Evolutionary conservation across 768 basidiomycete genomes (phyloP), one percentile per base, ranked within the genome.

Genomic region (Gyrodon lividus): DNA sequence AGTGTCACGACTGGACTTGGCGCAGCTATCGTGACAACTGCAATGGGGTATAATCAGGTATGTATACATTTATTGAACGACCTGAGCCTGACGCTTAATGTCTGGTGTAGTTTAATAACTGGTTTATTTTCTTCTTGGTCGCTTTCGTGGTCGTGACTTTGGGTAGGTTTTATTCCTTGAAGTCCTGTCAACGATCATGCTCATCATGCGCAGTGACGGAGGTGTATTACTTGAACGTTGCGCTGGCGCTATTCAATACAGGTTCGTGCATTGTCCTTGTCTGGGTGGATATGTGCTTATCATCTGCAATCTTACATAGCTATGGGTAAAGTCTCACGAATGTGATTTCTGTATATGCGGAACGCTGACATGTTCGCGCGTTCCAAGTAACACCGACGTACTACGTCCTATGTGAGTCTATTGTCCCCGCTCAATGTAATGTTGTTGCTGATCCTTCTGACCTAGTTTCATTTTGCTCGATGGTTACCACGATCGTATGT

Each of bases 1-100:
- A 92, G 89, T 60, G 95, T 96, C 48, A 96, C 95, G 13, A 94
- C 92, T 28, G 96, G 97, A 30, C 79, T 98, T 33, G 94, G 97
- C 40, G 77, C 91, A 38, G 87, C 93, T 19, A 97, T 98, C 60
- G 86, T 99, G 23, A 84, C 87, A 43, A 82, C 83, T 37, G 82
- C 77, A 5, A 72, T 77, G 72, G 89, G 89, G 34, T 76, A 88
- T 55, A 92, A 89, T 68, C 90, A 92, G 79, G 88, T 83, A 38
- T 2, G 77, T 68, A 26, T 44, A 30, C 41, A 24, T 43, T 16
- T 42, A 24, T 43, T 16, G 52, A n/a, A 28, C 5, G 23, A 48
- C 10, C 10, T 31, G 3, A 24, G 31, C 2, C 17, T 20, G 10
- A 5, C 22, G 14, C 24, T 31, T 55, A 42, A 57, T 46, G 4